Base-by-base conservation (phyloP, 1,139 yeast genomes). In the Citeromyces siamensis region DNA sequence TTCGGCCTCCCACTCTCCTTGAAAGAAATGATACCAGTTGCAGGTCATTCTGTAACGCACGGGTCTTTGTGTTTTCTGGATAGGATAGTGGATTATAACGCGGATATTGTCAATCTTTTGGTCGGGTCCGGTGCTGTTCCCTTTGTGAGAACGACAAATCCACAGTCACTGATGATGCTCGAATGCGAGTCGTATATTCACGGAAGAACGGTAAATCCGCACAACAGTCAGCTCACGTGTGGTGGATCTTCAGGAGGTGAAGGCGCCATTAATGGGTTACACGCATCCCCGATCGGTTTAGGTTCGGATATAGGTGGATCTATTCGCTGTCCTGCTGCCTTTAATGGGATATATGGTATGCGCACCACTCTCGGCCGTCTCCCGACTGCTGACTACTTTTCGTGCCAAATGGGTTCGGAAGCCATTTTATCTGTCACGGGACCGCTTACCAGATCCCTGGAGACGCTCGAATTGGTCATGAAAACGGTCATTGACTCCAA, bases 1-100 rank as follows among this genome's bases (percentile, higher is more conserved):
- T 84, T 80, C 37, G 90, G 88, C 3, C 57, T 80, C 40, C 86
- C 86, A 7, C 60, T 79, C 35, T 72, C 84, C 3, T 49, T 78
- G 38, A 68, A 69, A 43, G 78, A 71, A 42, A 71, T 68, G 42
- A 53, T 69, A 38, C 66, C 67, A 38, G 44, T 69, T n/a, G 60
- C 57, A 38, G 75, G 75, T 1, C 31, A 26, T 17, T 26, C 31
- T 6, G 31, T 26, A n/a, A 26, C 31, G 3, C 31, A 26, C 17
- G 31, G 31, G 17, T 26, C 31, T 14, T 9, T 26, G 31, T 26
- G 31, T 12, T 26, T 13, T 9, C 40, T 61, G 5, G 68, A 61
- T 33, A 58, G 72, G 1, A 52, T 68, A 0, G 52, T 67, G 35
- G 77, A 75, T 5, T 66, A 57, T 40, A 59, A 66, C 6, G 62